These are phyloP conservation scores for Wallacemonas sp. DNA, from an alignment of 208 protist species.

Conservation along the genomic window DNA sequence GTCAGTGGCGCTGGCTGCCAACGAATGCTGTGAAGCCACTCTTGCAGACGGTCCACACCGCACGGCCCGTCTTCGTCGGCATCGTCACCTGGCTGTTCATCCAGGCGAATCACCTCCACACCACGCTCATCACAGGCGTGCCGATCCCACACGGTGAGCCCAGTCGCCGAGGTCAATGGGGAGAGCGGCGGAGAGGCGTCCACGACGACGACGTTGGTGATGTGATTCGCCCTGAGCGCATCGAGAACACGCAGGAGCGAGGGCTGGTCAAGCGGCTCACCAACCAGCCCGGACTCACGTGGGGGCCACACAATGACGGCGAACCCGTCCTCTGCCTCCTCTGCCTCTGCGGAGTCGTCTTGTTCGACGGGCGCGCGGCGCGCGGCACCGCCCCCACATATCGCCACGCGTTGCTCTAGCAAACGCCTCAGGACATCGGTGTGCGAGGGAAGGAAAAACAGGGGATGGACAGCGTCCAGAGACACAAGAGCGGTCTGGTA, in stretches of 20 bases:
- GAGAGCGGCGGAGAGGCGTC: too few species aligned
- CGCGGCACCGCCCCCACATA: too few species aligned
- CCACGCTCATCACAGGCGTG: constrained; percentile 31
- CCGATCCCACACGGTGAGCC: constrained; percentile 24
- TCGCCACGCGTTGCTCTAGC: constrained; percentile 24
- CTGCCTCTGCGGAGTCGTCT: too few species aligned
- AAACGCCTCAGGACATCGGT: constrained; percentile 31
- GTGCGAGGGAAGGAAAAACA: constrained; percentile 32
- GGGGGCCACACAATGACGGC: constrained; percentile 20
- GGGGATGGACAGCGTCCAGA: constrained; percentile 30
- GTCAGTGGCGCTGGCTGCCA: too few species aligned
- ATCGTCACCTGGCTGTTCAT: not conserved
- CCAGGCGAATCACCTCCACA: constrained; percentile 32
- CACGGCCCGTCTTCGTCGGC: constrained; percentile 21
- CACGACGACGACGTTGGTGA: constrained; percentile 16
- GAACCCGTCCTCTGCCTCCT: constrained; percentile 12
- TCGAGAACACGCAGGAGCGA: constrained; percentile 34
- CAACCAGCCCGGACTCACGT: not conserved
- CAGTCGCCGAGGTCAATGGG: not conserved
- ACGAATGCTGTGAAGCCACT: constrained; percentile 44
- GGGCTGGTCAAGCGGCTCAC: constrained; percentile 12
- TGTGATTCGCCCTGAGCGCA: constrained; percentile 3
- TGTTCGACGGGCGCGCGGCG: too few species aligned
- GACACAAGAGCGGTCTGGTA: constrained; percentile 43
- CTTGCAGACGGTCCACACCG: constrained; percentile 42